Evolutionary conservation across 805 yeast genomes (phyloP), one percentile per base, ranked within the genome.

Genomic region (Kodamaea neixiangensis): DNA sequence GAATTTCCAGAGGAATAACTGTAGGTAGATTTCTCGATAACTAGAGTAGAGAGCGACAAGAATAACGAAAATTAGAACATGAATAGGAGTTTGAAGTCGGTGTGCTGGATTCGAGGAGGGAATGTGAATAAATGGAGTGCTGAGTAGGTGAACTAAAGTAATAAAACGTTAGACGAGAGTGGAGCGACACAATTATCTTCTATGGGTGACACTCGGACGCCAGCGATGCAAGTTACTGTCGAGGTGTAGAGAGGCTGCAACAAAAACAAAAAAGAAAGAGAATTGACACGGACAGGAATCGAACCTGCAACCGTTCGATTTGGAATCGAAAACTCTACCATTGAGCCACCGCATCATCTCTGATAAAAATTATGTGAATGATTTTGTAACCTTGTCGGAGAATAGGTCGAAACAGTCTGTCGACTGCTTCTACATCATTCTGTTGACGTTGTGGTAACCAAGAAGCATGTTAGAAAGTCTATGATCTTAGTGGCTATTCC

Each of bases 271-370:
- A 22, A 35, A 47, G 49, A 42, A 43, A 54, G 54, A 47, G 47
- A 57, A 56, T 50, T 81, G 86, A 81, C 84, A 82, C 86, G 85
- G 86, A 83, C 89, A 84, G 88, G 89, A 83, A 82, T 83, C 81
- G 89, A 83, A 83, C 89, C 87, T 83, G 88, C 89, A 84, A 80
- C 89, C 89, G 82, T 83, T 82, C 83, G 89, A 82, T 82, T 64
- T 81, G 86, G 86, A 81, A 83, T 81, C 86, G 83, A 82, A 82
- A 80, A 86, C 86, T 81, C 86, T 81, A 81, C 86, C 86, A 81
- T 82, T 81, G 86, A 81, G 86, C 86, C 86, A 81, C 83, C 82
- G 83, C 85, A 77, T 80, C 83, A 74, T 60, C 74, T 53, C 38
- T 44, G 46, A 44, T n/a, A 25, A 14, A 22, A 42, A 25, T 25